A percentile compares a stretch with the other conserved stretches of the same genome.
These are phyloP conservation scores for Botrytis aclada DNA, from an alignment of 2,329 filamentous ascomycete genomes.

Conservation along the genomic window DNA sequence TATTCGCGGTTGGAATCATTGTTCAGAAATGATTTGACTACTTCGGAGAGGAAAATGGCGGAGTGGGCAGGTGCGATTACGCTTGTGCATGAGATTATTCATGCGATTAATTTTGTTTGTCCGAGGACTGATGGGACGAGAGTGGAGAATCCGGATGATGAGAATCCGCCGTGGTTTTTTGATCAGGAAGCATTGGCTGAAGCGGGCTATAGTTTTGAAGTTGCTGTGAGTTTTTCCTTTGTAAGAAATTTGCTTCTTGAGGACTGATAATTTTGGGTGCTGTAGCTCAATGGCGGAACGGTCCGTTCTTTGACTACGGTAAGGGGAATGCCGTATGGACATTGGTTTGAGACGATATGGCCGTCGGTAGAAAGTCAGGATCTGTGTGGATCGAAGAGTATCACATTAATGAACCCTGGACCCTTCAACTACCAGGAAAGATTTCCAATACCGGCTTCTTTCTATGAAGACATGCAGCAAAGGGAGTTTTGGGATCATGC, in stretches of 20 bases:
- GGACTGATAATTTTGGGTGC: neutral
- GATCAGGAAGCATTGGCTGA: conserved; percentile 24
- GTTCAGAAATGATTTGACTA: conserved; percentile 19
- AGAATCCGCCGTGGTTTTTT: conserved; percentile 23
- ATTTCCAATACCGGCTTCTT: conserved; percentile 24
- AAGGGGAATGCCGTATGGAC: conserved; percentile 20
- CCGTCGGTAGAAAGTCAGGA: conserved; percentile 5
- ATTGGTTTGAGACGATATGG: conserved; percentile 22
- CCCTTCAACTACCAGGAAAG: conserved; percentile 12
- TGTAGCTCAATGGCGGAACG: conserved; percentile 4
- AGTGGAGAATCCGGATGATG: neutral
- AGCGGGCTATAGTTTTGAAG: conserved; percentile 25
- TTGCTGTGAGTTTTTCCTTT: conserved; percentile 18
- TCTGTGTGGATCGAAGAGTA: neutral
- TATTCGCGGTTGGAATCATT: conserved; percentile 10
- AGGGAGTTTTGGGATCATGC: conserved; percentile 26
- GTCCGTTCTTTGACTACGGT: neutral
- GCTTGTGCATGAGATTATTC: conserved; percentile 24
- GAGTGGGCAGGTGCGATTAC: conserved; percentile 24
- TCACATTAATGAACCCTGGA: conserved; percentile 19
- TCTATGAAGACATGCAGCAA: conserved; percentile 29
- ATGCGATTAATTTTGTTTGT: conserved; percentile 18
- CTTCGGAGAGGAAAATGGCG: neutral
- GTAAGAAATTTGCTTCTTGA: neutral
- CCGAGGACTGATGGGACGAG: neutral